phyloP scores from a whole-genome alignment of 2,329 filamentous ascomycete species.

The Colletotrichum noveboracense region DNA sequence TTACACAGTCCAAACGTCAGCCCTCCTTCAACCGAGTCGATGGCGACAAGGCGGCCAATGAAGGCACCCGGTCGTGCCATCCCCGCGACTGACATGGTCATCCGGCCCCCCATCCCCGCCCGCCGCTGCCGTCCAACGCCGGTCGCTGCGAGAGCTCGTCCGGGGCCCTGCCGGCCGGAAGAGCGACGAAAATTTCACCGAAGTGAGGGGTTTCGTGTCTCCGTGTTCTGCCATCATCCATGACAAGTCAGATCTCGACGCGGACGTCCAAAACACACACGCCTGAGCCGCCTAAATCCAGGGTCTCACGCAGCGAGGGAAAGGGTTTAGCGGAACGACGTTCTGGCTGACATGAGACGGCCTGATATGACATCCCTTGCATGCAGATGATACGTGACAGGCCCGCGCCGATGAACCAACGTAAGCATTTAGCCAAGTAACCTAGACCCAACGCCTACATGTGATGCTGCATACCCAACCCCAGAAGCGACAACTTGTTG shows the following conservation, averaged over 20 bases:
- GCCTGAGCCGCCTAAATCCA: neutral
- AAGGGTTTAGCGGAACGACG: neutral
- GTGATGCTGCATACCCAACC: neutral
- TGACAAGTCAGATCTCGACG: neutral
- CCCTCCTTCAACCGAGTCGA: neutral
- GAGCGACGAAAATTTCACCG: neutral
- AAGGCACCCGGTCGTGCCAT: neutral
- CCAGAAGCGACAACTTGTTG: neutral
- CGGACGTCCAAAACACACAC: neutral
- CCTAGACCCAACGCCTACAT: neutral
- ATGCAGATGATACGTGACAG: conserved; percentile 12
- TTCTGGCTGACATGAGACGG: conserved; percentile 7
- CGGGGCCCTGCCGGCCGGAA: neutral
- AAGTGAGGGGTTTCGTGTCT: neutral
- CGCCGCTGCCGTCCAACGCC: neutral
- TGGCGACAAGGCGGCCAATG: neutral
- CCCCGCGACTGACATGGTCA: neutral
- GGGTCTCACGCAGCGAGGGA: neutral
- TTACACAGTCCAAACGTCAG: neutral
- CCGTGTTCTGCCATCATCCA: neutral
- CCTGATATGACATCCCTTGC: conserved; percentile 12
- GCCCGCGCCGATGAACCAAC: neutral
- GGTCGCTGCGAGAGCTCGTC: neutral
- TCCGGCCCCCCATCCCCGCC: neutral
- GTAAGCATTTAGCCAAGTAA: conserved; percentile 9